Percentiles rank a stretch among this genome's conserved stretches.
phyloP scores from a whole-genome alignment of 208 protist species.

The Trypanosoma vivax region DNA sequence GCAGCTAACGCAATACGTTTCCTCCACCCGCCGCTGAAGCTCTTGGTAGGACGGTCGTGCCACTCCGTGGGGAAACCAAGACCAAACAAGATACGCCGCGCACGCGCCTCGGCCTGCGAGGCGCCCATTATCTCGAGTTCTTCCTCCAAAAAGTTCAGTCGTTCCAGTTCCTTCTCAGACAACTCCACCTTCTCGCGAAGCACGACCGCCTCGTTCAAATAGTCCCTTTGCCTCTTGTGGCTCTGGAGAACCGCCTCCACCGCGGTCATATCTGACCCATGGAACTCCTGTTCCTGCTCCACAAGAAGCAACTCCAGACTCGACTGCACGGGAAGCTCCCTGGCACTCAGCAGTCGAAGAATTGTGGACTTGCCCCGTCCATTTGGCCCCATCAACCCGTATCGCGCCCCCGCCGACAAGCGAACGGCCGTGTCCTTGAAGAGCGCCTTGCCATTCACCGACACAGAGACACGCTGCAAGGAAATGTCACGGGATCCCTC shows the following conservation, averaged over 20 bases:
- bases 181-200: constrained; percentile 65
- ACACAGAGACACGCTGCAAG: constrained; percentile 80
- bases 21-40: constrained; percentile 85
- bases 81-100: constrained; percentile 87
- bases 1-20: constrained; percentile 93
- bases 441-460: constrained; percentile 78
- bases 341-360: constrained; percentile 76
- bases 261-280: constrained; percentile 66
- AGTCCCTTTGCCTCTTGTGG: constrained; percentile 86
- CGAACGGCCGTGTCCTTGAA: constrained; percentile 75
- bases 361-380: constrained; percentile 94
- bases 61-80: constrained; percentile 91
- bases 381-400: constrained; percentile 95
- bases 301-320: constrained; percentile 93
- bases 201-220: constrained; percentile 65
- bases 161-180: constrained; percentile 55
- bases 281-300: constrained; percentile 95
- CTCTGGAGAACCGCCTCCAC: constrained; percentile 84
- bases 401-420: constrained; percentile 84
- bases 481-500: constrained; percentile 80
- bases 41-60: constrained; percentile 84
- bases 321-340: constrained; percentile 85
- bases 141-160: constrained; percentile 84
- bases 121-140: constrained; percentile 92
- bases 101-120: constrained; percentile 76